Percentiles rank a stretch among this genome's conserved stretches.
These are phyloP conservation scores for Solanum raphanifolium DNA, from an alignment of 257 asterid species.

Conservation along the genomic window DNA sequence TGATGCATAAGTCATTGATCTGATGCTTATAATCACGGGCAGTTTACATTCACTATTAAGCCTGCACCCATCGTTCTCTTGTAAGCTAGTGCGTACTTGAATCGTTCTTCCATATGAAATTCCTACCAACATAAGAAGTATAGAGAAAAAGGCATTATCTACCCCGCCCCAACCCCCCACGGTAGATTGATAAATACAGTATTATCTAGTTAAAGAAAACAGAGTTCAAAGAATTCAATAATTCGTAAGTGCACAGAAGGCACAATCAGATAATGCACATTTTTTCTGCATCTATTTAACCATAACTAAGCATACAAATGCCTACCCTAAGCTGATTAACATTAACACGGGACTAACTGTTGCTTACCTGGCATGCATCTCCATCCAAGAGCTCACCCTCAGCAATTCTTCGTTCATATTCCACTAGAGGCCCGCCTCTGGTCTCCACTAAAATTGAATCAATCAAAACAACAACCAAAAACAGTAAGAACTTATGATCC, in stretches of 20 bases:
- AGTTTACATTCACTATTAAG: background rate
- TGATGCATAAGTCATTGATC: background rate
- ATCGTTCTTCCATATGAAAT: background rate
- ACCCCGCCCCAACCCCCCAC: background rate
- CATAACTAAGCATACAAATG: background rate
- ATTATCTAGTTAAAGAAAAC: background rate
- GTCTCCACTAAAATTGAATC: slow-evolving; percentile 28
- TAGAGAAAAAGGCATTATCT: background rate
- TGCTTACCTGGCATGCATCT: slow-evolving; percentile 71
- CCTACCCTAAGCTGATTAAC: background rate
- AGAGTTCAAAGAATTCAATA: background rate
- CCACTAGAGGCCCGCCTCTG: slow-evolving; percentile 72
- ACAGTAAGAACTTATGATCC: background rate
- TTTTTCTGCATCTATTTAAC: background rate
- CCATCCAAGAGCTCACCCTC: slow-evolving; percentile 84
- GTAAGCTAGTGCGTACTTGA: background rate
- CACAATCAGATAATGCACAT: background rate
- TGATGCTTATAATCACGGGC: background rate
- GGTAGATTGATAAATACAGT: background rate
- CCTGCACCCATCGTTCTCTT: background rate
- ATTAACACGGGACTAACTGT: background rate
- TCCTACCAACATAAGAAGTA: background rate
- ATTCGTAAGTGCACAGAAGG: background rate
- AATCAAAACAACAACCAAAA: slow-evolving; percentile 9
- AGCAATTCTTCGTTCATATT: slow-evolving; percentile 72